phyloP scores from a whole-genome alignment of 2,329 filamentous ascomycete species.

The Zalaria sp. region DNA sequence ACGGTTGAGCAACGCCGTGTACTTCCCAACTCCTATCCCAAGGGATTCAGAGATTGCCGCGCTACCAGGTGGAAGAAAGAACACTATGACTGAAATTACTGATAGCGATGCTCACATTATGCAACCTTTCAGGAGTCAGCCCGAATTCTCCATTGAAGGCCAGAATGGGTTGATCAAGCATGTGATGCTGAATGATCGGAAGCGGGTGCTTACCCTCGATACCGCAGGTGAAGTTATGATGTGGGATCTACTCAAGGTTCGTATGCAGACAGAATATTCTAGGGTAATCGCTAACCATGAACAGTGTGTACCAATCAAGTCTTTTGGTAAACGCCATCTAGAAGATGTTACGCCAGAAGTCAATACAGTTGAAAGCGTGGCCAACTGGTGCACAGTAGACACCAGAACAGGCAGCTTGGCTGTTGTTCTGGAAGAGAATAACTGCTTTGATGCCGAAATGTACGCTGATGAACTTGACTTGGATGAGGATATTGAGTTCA shows the following conservation, averaged over 20 bases:
- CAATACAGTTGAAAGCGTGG: slow-evolving; percentile 77
- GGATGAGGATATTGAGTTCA: slow-evolving; percentile 62
- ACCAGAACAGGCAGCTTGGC: slow-evolving; percentile 84
- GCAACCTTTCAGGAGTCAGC: slow-evolving; percentile 26
- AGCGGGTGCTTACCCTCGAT: slow-evolving; percentile 78
- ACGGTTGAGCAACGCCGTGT: slow-evolving; percentile 69
- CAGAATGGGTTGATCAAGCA: slow-evolving; percentile 94
- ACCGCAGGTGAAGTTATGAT: slow-evolving; percentile 88
- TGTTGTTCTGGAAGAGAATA: slow-evolving; percentile 83
- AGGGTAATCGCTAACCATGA: not conserved
- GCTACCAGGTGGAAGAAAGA: slow-evolving; percentile 17
- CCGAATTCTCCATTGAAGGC: slow-evolving; percentile 60
- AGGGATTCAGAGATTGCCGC: slow-evolving; percentile 23
- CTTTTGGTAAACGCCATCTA: slow-evolving; percentile 87
- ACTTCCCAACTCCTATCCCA: slow-evolving; percentile 43
- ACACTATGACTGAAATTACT: slow-evolving; percentile 33
- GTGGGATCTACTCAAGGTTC: slow-evolving; percentile 80
- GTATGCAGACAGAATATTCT: not conserved
- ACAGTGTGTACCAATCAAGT: slow-evolving; percentile 72
- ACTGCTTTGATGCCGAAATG: slow-evolving; percentile 94
- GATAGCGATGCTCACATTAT: slow-evolving; percentile 15
- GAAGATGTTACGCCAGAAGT: slow-evolving; percentile 81
- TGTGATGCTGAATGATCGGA: slow-evolving; percentile 77
- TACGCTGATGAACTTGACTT: slow-evolving; percentile 81
- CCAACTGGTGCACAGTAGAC: slow-evolving; percentile 93